phyloP scores from a whole-genome alignment of 2,329 filamentous ascomycete genomes.

The Ophiocordyceps camponoti-leonardi region DNA sequence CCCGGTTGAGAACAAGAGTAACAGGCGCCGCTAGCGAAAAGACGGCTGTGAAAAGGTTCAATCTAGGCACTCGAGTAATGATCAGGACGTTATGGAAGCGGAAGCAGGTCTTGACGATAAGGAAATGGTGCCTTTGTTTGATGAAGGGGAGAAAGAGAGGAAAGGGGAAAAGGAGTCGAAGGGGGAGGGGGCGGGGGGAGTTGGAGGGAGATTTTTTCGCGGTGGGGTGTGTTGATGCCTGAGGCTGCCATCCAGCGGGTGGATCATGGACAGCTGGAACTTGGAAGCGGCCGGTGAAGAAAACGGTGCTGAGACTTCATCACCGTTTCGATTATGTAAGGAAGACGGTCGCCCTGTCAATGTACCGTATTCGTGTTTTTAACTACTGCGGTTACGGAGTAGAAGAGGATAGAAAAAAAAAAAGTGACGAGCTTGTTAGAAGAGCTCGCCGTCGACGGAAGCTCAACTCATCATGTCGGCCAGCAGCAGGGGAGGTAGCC shows the following conservation, averaged over 20 bases:
- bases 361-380: not conserved
- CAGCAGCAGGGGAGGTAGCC: slow-evolving; percentile 37
- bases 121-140: slow-evolving; percentile 58
- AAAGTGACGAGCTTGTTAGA: not conserved
- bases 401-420: too few species aligned
- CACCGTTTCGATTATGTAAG: too few species aligned
- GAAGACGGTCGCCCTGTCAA: too few species aligned
- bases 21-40: slow-evolving; percentile 98
- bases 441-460: slow-evolving; percentile 4
- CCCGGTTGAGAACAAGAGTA: slow-evolving; percentile 41
- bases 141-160: slow-evolving; percentile 16
- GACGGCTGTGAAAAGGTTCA: slow-evolving; percentile 46
- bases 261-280: too few species aligned
- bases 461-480: slow-evolving; percentile 26
- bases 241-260: slow-evolving; percentile 10
- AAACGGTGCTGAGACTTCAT: not conserved
- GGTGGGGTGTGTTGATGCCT: slow-evolving; percentile 7
- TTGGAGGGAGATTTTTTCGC: slow-evolving; percentile 1
- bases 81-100: slow-evolving; percentile 62
- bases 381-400: not conserved
- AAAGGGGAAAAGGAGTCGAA: slow-evolving; percentile 7
- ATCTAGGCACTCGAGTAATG: slow-evolving; percentile 83
- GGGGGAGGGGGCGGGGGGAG: slow-evolving; percentile 4
- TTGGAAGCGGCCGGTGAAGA: too few species aligned
- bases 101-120: slow-evolving; percentile 81